Conservation (phyloP, 78 protist genomes). For the Tieghemostelium lacteum region DNA sequence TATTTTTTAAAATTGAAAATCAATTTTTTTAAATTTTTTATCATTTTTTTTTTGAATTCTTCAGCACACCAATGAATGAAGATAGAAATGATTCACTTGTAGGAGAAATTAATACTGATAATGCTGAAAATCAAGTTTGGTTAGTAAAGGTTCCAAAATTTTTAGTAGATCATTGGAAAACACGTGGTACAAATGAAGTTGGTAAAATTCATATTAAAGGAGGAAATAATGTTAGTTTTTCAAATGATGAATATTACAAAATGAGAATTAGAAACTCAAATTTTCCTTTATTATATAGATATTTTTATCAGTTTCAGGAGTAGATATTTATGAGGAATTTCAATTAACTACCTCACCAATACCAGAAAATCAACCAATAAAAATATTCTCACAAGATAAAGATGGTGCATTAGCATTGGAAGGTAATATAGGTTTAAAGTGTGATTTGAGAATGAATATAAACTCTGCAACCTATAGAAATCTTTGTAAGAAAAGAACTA, state of each 20-base stretch:
- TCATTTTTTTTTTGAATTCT: background rate
- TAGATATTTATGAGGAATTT: slow-evolving; percentile 22
- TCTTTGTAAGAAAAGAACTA: background rate
- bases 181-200: slow-evolving; percentile 8
- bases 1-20: no score
- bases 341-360: slow-evolving; percentile 40
- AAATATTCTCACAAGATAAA: slow-evolving; percentile 63
- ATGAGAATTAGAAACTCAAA: background rate
- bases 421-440: slow-evolving; percentile 58
- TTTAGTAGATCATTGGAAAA: slow-evolving; percentile 49
- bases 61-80: slow-evolving; percentile 1
- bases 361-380: slow-evolving; percentile 39
- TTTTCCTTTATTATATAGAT: background rate
- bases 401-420: slow-evolving; percentile 62
- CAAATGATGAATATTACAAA: background rate
- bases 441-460: slow-evolving; percentile 47
- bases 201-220: slow-evolving; percentile 44
- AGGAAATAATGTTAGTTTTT: slow-evolving; percentile 40
- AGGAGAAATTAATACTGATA: slow-evolving; percentile 64
- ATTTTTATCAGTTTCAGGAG: slow-evolving; percentile 18
- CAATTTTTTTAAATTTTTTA: background rate
- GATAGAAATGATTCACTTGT: slow-evolving; percentile 60
- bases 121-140: slow-evolving; percentile 67
- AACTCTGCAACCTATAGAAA: slow-evolving; percentile 13
- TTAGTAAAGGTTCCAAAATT: slow-evolving; percentile 62